phyloP scores from a whole-genome alignment of 805 yeast species.

The Saccharomyces jurei region DNA sequence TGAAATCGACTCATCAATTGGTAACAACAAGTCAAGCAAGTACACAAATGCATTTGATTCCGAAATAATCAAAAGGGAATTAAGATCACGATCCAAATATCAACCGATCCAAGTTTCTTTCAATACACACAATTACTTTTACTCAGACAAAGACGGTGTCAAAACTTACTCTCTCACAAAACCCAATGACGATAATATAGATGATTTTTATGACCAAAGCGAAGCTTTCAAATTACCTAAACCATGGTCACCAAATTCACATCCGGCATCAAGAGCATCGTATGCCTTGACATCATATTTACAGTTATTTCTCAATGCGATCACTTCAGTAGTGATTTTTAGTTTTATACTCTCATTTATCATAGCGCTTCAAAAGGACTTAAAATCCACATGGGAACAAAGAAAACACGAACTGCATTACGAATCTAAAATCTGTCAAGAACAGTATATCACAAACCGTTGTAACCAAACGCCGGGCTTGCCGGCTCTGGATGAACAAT shows the following conservation, averaged over 20 bases:
- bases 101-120: slow-evolving; percentile 23
- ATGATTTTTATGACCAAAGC: background rate
- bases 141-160: slow-evolving; percentile 1
- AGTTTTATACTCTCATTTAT: slow-evolving; percentile 39
- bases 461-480: slow-evolving; percentile 49
- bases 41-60: background rate
- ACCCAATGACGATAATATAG: background rate
- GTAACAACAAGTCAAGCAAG: background rate
- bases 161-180: background rate
- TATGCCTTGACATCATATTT: slow-evolving; percentile 55
- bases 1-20: background rate
- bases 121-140: slow-evolving; percentile 23
- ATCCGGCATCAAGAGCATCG: slow-evolving; percentile 45
- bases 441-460: slow-evolving; percentile 44
- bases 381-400: slow-evolving; percentile 42
- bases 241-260: slow-evolving; percentile 49
- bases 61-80: slow-evolving; percentile 7
- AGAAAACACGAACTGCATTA: slow-evolving; percentile 36
- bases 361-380: slow-evolving; percentile 46
- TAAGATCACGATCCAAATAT: slow-evolving; percentile 11
- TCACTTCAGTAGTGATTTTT: slow-evolving; percentile 38
- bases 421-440: slow-evolving; percentile 48
- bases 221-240: slow-evolving; percentile 35
- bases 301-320: slow-evolving; percentile 45
- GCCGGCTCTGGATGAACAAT: slow-evolving; percentile 50